phyloP scores from a whole-genome alignment of 331 rosid species.

The Ulmus americana region DNA sequence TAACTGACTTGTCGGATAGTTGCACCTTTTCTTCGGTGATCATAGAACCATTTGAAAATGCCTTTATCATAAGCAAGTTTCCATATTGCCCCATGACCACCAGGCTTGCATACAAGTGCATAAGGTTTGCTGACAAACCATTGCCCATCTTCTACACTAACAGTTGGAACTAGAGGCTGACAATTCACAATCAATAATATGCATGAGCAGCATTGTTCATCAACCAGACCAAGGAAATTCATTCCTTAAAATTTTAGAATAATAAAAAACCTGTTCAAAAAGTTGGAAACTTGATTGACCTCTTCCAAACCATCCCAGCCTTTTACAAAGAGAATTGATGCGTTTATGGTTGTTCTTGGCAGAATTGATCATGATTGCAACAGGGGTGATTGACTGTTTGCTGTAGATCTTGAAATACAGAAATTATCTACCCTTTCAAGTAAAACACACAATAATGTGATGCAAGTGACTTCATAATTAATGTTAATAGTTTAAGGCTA shows the following conservation, averaged over 20 bases:
- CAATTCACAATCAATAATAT: conserved; percentile 30
- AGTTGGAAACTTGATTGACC: conserved; percentile 91
- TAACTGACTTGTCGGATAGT: conserved; percentile 96
- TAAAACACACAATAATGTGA: conserved; percentile 26
- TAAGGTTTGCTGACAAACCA: conserved; percentile 79
- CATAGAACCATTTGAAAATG: conserved; percentile 78
- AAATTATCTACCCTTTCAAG: conserved; percentile 84
- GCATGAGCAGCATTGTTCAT: conserved; percentile 20
- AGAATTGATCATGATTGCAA: conserved; percentile 93
- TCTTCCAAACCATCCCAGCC: conserved; percentile 88
- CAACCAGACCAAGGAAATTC: conserved; percentile 18
- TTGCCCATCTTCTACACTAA: conserved; percentile 76
- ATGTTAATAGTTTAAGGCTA: conserved; percentile 18
- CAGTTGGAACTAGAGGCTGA: conserved; percentile 96
- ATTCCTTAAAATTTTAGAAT: conserved; percentile 9
- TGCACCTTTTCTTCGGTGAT: conserved; percentile 84
- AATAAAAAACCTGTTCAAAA: conserved; percentile 81
- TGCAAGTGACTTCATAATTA: conserved; percentile 9
- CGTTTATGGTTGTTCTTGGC: conserved; percentile 87
- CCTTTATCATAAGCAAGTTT: conserved; percentile 91
- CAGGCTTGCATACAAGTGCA: conserved; percentile 78
- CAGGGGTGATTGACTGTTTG: conserved; percentile 83
- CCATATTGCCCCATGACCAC: conserved; percentile 98
- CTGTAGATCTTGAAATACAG: conserved; percentile 85
- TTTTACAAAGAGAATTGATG: conserved; percentile 67